phyloP scores from a whole-genome alignment of 2,329 filamentous ascomycete species.

The Colletotrichum orchidophilum region DNA sequence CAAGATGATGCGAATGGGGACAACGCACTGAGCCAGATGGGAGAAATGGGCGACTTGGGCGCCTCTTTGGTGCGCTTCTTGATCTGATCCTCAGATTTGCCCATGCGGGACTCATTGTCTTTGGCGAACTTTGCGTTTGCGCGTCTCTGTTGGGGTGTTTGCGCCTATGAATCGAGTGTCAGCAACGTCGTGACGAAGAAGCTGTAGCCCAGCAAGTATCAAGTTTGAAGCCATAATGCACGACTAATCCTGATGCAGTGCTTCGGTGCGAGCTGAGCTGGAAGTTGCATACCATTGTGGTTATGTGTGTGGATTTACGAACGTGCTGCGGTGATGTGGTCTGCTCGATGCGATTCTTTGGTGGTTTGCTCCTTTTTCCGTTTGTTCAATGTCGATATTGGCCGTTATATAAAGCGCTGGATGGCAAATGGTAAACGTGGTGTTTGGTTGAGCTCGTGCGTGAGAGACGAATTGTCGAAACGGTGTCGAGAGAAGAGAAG shows the following conservation, averaged over 20 bases:
- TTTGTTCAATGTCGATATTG: background rate
- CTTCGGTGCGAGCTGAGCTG: background rate
- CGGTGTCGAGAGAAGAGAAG: constrained; percentile 33
- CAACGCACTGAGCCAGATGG: constrained; percentile 70
- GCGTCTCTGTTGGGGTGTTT: constrained; percentile 85
- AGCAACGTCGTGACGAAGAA: background rate
- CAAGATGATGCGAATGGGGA: background rate
- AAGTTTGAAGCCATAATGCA: background rate
- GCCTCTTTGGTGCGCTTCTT: constrained; percentile 68
- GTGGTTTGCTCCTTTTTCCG: background rate
- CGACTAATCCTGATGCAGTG: background rate
- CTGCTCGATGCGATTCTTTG: constrained; percentile 2
- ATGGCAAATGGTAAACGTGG: background rate
- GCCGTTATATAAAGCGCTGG: background rate
- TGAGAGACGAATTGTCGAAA: background rate
- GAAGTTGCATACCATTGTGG: constrained; percentile 36
- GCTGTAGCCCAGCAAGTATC: no score
- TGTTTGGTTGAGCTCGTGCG: background rate
- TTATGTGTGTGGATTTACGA: background rate
- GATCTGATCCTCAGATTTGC: constrained; percentile 73
- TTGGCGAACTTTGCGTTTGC: constrained; percentile 83
- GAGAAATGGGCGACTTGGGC: constrained; percentile 69
- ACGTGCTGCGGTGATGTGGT: background rate
- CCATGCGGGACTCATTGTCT: constrained; percentile 76
- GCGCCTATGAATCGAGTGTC: constrained; percentile 62